Evolutionary conservation across 305 asterid genomes (phyloP).

Genomic region (Stenogyne calaminthoides): DNA sequence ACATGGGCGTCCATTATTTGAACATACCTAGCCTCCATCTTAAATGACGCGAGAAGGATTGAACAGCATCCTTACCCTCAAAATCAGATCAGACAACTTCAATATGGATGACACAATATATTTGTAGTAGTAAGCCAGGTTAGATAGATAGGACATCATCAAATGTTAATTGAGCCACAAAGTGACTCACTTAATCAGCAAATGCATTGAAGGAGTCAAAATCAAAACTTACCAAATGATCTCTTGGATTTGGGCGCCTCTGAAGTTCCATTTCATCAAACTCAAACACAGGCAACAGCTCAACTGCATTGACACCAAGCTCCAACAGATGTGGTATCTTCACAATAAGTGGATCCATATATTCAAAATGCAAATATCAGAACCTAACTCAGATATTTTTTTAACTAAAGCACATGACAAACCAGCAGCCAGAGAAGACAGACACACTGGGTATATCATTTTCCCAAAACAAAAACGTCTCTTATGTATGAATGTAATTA

Average conservation of each 20-base stretch:
- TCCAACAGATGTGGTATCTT: slow-evolving; percentile 96
- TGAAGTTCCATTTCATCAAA: slow-evolving; percentile 95
- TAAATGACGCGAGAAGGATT: background rate
- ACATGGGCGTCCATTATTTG: background rate
- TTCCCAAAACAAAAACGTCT: slow-evolving; percentile 13
- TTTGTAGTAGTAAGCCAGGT: slow-evolving; percentile 23
- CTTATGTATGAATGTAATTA: background rate
- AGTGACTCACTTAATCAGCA: slow-evolving; percentile 1
- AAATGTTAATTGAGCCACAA: slow-evolving; percentile 18
- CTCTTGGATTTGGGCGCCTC: slow-evolving; percentile 93
- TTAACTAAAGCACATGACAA: slow-evolving; percentile 19
- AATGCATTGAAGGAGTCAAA: slow-evolving; percentile 8
- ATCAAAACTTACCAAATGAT: slow-evolving; percentile 74
- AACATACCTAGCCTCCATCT: slow-evolving; percentile 1
- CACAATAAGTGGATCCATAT: slow-evolving; percentile 36
- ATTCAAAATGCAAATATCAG: slow-evolving; percentile 22
- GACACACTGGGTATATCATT: slow-evolving; percentile 5
- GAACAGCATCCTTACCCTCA: slow-evolving; percentile 4
- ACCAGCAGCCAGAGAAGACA: slow-evolving; percentile 21
- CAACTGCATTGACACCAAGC: slow-evolving; percentile 96
- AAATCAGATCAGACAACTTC: slow-evolving; percentile 8
- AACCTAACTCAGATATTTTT: slow-evolving; percentile 15
- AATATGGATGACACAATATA: slow-evolving; percentile 3
- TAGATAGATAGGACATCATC: slow-evolving; percentile 18
- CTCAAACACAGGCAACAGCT: slow-evolving; percentile 91